Evolutionary conservation across 2,329 filamentous ascomycete species (phyloP).

Genomic region (Samsoniella hepiali): DNA sequence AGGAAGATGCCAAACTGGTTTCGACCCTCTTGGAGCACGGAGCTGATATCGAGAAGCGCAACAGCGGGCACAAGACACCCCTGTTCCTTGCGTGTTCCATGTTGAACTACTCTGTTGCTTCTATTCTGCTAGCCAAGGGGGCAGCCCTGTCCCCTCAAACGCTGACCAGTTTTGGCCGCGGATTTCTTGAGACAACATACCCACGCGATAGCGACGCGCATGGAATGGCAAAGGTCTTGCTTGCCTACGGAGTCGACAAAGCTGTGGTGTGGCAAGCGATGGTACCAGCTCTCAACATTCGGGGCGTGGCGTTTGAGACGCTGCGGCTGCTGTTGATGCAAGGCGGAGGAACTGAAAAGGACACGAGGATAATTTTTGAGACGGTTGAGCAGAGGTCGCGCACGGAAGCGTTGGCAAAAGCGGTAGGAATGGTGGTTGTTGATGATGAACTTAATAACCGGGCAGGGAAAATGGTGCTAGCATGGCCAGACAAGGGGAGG

Average conservation of each 20-base stretch:
- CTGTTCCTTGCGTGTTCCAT: not conserved
- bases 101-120: not conserved
- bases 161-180: not conserved
- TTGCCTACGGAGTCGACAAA: not conserved
- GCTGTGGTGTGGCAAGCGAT: not conserved
- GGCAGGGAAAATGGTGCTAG: not conserved
- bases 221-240: not conserved
- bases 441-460: not conserved
- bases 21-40: constrained; percentile 3
- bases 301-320: not conserved
- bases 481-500: not conserved
- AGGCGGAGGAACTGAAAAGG: not conserved
- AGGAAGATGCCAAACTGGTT: not conserved
- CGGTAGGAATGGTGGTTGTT: not conserved
- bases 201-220: not conserved
- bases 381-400: not conserved
- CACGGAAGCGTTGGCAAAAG: not conserved
- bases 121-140: not conserved
- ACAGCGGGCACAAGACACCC: not conserved
- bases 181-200: not conserved
- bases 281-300: not conserved
- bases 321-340: constrained; percentile 1
- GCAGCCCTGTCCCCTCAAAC: not conserved
- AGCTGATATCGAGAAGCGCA: not conserved
- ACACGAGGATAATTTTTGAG: not conserved